Conservation (phyloP, 305 asterid species). For the Solanum hybrid region DNA sequence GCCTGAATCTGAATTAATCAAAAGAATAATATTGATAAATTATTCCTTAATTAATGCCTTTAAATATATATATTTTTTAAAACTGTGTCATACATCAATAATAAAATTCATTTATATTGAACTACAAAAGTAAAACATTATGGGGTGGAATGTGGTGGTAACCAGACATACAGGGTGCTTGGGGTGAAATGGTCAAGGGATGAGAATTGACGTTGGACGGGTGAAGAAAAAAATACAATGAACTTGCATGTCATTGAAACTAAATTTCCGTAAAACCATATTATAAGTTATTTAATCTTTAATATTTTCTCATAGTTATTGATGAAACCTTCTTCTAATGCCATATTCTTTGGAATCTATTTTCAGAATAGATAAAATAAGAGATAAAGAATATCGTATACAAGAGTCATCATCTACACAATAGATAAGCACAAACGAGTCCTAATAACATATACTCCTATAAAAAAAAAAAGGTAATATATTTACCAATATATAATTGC, state of each 20-base stretch:
- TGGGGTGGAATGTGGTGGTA: background rate
- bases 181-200: background rate
- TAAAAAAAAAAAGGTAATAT: background rate
- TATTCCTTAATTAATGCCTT: background rate
- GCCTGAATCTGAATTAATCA: background rate
- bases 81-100: background rate
- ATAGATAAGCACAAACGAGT: background rate
- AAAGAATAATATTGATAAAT: background rate
- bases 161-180: background rate
- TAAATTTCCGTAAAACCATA: accelerated
- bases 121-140: background rate
- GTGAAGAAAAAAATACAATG: background rate
- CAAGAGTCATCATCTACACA: background rate
- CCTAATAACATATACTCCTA: background rate
- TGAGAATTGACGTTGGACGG: background rate
- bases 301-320: background rate
- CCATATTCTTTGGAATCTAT: background rate
- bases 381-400: background rate
- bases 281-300: background rate
- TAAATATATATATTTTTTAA: too few species aligned
- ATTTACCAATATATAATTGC: background rate
- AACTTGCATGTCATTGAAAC: background rate
- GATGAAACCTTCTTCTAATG: background rate
- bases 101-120: too few species aligned
- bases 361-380: background rate